Conservation (phyloP, 805 yeast genomes). For the Barnettozyma vustinii region DNA sequence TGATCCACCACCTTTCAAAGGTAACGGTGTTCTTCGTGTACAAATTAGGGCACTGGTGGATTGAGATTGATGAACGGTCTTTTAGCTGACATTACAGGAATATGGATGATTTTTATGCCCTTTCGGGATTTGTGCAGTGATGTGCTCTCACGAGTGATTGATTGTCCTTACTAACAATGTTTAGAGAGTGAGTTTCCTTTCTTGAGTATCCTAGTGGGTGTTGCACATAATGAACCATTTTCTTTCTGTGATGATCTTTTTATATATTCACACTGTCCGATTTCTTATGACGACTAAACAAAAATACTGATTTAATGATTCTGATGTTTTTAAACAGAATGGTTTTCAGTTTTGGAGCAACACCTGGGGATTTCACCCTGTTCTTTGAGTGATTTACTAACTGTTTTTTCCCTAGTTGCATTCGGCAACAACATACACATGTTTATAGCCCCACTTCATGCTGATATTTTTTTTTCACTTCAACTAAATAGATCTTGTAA, state of each 20-base stretch:
- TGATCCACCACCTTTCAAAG: slow-evolving; percentile 28
- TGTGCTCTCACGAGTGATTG: not conserved
- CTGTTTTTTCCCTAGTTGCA: slow-evolving; percentile 17
- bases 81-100: slow-evolving; percentile 8
- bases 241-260: slow-evolving; percentile 31
- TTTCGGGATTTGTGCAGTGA: not conserved
- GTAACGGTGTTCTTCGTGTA: slow-evolving; percentile 50
- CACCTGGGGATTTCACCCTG: not conserved
- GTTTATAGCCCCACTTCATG: too few species aligned
- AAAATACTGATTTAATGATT: slow-evolving; percentile 52
- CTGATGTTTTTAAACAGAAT: slow-evolving; percentile 27
- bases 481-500: too few species aligned
- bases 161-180: not conserved
- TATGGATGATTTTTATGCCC: not conserved
- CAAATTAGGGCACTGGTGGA: slow-evolving; percentile 40
- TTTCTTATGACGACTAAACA: slow-evolving; percentile 28
- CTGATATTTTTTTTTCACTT: too few species aligned
- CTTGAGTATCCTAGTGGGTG: not conserved
- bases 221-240: not conserved
- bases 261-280: slow-evolving; percentile 53
- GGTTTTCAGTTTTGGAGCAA: not conserved
- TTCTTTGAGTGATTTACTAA: slow-evolving; percentile 24
- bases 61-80: slow-evolving; percentile 46
- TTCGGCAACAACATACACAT: too few species aligned
- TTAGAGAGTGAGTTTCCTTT: not conserved